Conservation (phyloP, 2,329 filamentous ascomycete species). For the Penicillium sp. region DNA sequence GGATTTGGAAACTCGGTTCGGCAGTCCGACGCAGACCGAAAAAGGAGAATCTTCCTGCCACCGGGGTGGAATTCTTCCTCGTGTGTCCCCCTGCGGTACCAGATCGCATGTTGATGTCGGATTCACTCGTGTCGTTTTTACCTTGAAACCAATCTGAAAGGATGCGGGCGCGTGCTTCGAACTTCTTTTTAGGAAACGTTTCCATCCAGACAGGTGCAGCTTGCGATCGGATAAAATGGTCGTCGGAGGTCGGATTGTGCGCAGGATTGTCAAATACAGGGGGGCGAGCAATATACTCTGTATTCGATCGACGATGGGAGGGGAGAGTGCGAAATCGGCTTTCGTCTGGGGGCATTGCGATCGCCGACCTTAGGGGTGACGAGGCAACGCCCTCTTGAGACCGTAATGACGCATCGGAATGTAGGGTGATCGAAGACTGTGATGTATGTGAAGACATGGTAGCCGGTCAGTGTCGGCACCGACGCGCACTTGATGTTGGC, state of each 20-base stretch:
- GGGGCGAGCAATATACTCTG: slow-evolving; percentile 27
- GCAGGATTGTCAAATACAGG: slow-evolving; percentile 24
- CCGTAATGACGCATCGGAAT: slow-evolving; percentile 20
- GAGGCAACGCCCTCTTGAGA: slow-evolving; percentile 18
- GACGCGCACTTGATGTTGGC: slow-evolving; percentile 19
- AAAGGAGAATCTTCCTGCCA: slow-evolving; percentile 37
- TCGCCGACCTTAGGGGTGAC: slow-evolving; percentile 12
- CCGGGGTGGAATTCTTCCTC: slow-evolving; percentile 15
- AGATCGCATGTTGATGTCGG: slow-evolving; percentile 33
- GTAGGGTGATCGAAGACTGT: slow-evolving; percentile 15
- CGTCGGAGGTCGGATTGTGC: slow-evolving; percentile 18
- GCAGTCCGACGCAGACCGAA: slow-evolving; percentile 35
- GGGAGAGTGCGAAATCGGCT: slow-evolving; percentile 15
- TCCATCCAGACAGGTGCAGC: slow-evolving; percentile 17
- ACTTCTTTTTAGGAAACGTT: slow-evolving; percentile 25
- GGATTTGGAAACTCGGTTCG: slow-evolving; percentile 22
- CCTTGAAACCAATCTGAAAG: slow-evolving; percentile 51
- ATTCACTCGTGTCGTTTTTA: slow-evolving; percentile 45
- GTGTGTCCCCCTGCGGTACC: slow-evolving; percentile 8
- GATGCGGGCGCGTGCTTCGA: slow-evolving; percentile 30
- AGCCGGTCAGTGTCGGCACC: slow-evolving; percentile 1
- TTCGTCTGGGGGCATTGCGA: slow-evolving; percentile 10
- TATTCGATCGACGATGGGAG: slow-evolving; percentile 32
- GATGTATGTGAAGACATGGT: slow-evolving; percentile 15
- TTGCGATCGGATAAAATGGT: slow-evolving; percentile 7